Evolutionary conservation across 2,329 filamentous ascomycete species (phyloP).

Genomic region (Cladosporium velox): DNA sequence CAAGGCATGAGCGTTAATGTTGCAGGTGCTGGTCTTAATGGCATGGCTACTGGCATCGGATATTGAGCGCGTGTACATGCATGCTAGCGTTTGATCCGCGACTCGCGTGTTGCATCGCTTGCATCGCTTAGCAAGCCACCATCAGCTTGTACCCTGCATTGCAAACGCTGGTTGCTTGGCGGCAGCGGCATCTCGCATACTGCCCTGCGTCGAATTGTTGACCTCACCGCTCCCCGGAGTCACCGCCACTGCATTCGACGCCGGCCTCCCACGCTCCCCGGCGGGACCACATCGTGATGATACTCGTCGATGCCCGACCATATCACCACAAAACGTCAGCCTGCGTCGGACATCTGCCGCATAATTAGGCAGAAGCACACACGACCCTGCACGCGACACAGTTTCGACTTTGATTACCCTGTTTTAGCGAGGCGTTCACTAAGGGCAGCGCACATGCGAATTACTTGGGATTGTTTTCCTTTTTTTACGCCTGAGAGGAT

Average conservation of each 20-base stretch:
- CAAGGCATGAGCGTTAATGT: constrained; percentile 52
- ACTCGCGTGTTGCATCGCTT: constrained; percentile 8
- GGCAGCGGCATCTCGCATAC: constrained; percentile 13
- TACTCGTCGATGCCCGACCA: constrained; percentile 10
- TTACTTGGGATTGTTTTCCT: constrained; percentile 33
- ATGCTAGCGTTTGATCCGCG: constrained; percentile 17
- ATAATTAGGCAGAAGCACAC: constrained; percentile 11
- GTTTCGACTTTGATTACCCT: constrained; percentile 23
- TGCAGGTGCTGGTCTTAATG: constrained; percentile 56
- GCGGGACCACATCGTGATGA: neutral
- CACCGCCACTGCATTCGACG: constrained; percentile 15
- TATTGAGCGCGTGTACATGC: constrained; percentile 29
- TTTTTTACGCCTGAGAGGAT: constrained; percentile 22
- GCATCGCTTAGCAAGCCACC: constrained; percentile 6
- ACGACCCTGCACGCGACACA: constrained; percentile 4
- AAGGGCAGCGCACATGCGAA: constrained; percentile 22
- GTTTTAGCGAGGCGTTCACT: constrained; percentile 35
- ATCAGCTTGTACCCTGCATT: constrained; percentile 23
- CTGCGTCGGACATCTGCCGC: neutral
- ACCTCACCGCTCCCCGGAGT: constrained; percentile 10
- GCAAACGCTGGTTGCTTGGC: constrained; percentile 26
- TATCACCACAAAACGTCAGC: constrained; percentile 3
- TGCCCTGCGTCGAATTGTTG: constrained; percentile 8
- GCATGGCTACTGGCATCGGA: constrained; percentile 43
- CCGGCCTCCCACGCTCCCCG: constrained; percentile 7